phyloP scores from a whole-genome alignment of 345 rosid species.

The Linum lewisii region DNA sequence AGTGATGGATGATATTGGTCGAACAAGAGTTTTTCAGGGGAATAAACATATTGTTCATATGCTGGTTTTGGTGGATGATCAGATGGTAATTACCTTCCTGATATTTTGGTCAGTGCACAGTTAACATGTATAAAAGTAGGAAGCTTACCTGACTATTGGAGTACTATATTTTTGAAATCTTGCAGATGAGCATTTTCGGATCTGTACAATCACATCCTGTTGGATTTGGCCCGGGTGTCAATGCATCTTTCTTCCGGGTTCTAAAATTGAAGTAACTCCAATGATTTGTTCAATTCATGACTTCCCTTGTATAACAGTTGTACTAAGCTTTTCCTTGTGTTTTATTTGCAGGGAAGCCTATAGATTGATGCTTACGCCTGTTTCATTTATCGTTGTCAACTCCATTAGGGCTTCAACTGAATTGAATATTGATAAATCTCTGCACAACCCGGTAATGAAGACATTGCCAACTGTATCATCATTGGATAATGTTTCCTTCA shows the following conservation, averaged over 20 bases:
- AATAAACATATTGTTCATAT: conserved; percentile 27
- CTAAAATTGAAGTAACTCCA: conserved; percentile 41
- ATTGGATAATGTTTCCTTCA: conserved; percentile 23
- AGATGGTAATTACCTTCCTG: conserved; percentile 36
- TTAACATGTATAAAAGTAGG: not conserved
- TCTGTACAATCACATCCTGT: conserved; percentile 39
- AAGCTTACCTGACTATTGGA: not conserved
- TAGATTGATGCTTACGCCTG: conserved; percentile 39
- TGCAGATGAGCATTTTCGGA: conserved; percentile 59
- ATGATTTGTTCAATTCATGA: conserved; percentile 1
- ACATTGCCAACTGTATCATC: conserved; percentile 13
- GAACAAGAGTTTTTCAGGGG: conserved; percentile 17
- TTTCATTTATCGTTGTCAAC: conserved; percentile 50
- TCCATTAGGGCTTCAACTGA: conserved; percentile 27
- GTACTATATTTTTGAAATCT: not conserved
- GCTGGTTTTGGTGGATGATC: conserved; percentile 39
- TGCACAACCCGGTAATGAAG: conserved; percentile 2
- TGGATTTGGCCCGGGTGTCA: conserved; percentile 61
- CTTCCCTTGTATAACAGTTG: not conserved
- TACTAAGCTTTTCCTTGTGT: not conserved
- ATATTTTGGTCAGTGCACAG: not conserved
- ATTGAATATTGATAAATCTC: conserved; percentile 13
- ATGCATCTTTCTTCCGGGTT: conserved; percentile 66
- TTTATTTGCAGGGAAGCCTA: conserved; percentile 31
- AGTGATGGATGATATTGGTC: conserved; percentile 17